phyloP scores from a whole-genome alignment of 2,329 filamentous ascomycete genomes.

The Talaromyces sp. region DNA sequence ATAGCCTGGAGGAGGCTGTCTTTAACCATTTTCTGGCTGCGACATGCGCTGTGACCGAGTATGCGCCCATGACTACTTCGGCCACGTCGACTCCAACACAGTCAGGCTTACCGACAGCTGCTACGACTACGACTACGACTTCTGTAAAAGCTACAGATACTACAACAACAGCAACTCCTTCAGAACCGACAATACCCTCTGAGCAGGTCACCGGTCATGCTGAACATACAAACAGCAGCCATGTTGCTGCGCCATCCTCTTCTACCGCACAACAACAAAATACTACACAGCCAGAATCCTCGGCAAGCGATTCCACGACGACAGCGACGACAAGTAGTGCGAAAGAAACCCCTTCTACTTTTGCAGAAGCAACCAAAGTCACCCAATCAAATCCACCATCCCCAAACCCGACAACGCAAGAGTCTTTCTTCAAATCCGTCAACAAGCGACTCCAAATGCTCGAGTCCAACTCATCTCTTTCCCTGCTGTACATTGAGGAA shows the following conservation, averaged over 20 bases:
- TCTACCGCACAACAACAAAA: neutral
- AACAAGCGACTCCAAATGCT: conserved; percentile 88
- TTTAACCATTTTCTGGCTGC: conserved; percentile 1
- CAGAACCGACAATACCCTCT: neutral
- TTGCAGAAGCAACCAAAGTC: conserved; percentile 8
- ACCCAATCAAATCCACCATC: conserved; percentile 39
- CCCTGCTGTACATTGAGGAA: conserved; percentile 92
- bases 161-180: neutral
- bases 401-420: conserved; percentile 79
- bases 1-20: conserved; percentile 5
- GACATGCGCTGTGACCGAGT: conserved; percentile 2
- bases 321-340: neutral
- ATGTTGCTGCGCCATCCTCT: neutral
- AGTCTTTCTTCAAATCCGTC: conserved; percentile 96
- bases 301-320: neutral
- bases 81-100: neutral
- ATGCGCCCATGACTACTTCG: neutral
- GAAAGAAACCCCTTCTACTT: conserved; percentile 1
- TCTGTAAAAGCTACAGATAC: conserved; percentile 1
- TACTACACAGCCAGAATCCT: neutral
- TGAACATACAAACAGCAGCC: neutral
- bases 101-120: neutral
- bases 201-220: neutral
- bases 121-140: neutral
- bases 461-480: conserved; percentile 88